Conservation (phyloP, 495 filamentous ascomycete species). For the Aspergillus conjunctus region DNA sequence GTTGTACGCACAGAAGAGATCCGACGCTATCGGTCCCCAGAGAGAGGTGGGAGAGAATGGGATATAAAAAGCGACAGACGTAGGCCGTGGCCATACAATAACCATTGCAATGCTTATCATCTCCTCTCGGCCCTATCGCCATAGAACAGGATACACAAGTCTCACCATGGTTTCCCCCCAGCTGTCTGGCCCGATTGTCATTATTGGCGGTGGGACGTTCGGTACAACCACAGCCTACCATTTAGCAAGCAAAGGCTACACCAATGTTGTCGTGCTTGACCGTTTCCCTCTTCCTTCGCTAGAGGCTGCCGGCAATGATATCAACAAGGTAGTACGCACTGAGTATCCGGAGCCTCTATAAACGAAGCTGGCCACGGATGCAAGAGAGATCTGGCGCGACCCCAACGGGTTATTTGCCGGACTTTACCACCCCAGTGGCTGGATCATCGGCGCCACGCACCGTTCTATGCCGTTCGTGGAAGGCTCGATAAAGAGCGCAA, state of each 20-base stretch:
- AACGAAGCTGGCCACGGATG: slow-evolving; percentile 27
- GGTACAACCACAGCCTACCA: slow-evolving; percentile 47
- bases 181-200: no score
- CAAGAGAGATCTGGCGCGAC: slow-evolving; percentile 25
- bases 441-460: slow-evolving; percentile 32
- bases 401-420: slow-evolving; percentile 28
- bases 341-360: slow-evolving; percentile 36
- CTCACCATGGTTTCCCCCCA: no score
- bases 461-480: slow-evolving; percentile 30
- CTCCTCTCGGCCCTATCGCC: no score
- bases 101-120: no score
- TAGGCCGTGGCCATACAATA: no score
- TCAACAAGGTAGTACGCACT: slow-evolving; percentile 37
- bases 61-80: no score
- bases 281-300: slow-evolving; percentile 33
- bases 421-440: slow-evolving; percentile 37
- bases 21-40: no score
- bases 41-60: no score
- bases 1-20: no score
- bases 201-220: slow-evolving; percentile 44
- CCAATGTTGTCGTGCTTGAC: slow-evolving; percentile 34
- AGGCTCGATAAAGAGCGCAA: slow-evolving; percentile 29
- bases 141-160: no score
- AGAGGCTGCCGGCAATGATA: slow-evolving; percentile 32
- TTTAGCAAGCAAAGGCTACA: slow-evolving; percentile 31